Conservation (phyloP, 225 moss, liverwort and hornwort species). For the Climacium dendroides region DNA sequence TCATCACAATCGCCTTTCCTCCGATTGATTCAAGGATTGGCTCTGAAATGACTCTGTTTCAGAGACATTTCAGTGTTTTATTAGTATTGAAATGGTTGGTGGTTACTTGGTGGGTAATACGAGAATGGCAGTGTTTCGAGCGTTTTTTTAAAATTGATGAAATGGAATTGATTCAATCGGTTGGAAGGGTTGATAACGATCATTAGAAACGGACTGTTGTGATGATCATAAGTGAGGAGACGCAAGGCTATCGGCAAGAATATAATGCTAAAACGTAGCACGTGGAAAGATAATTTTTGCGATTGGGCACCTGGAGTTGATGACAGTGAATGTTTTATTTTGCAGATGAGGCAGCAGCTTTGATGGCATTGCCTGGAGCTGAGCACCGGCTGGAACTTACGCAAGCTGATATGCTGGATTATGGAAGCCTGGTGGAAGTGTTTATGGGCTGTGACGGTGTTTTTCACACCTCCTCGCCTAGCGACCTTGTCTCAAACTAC, state of each 20-base stretch:
- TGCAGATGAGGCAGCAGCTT: conserved; percentile 67
- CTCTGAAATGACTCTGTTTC: background rate
- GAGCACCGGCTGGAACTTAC: conserved; percentile 57
- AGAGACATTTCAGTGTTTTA: background rate
- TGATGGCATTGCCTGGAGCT: conserved; percentile 71
- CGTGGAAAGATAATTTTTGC: background rate
- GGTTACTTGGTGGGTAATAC: background rate
- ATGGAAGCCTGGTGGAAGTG: conserved; percentile 48
- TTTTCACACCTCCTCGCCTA: conserved; percentile 35
- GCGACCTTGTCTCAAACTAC: conserved; percentile 41
- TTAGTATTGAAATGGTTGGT: background rate
- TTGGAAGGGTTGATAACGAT: background rate
- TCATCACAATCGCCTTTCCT: background rate
- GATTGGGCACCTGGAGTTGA: background rate
- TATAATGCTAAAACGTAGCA: background rate
- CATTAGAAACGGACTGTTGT: background rate
- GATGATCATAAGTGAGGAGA: background rate
- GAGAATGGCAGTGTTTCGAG: too few relatives aligned
- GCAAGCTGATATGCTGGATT: conserved; percentile 63
- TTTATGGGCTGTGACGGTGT: conserved; percentile 50
- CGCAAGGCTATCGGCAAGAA: background rate
- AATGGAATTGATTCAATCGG: background rate
- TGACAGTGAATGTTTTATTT: background rate
- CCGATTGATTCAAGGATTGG: background rate
- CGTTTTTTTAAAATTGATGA: too few relatives aligned